Base-by-base conservation (phyloP, 169 alveolate species). In the Eimeria nieschulzi region DNA sequence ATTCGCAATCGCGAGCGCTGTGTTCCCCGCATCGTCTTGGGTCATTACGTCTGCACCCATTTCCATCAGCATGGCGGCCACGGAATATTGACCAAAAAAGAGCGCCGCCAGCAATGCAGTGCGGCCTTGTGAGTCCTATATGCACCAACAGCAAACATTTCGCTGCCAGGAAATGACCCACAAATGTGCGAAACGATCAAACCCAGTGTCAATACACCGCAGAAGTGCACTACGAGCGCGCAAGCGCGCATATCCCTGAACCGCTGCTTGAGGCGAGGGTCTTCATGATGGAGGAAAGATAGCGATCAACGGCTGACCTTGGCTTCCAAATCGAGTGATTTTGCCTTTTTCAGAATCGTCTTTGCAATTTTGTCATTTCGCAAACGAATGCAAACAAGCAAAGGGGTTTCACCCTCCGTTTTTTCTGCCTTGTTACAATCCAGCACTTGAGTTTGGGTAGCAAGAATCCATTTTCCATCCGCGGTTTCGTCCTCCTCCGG, bases 381-480 rank as follows among this genome's bases (percentile, higher is more conserved):
- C 78, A 97, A 90, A 3, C 97, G 94, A 66, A 96, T 96, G 59
- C 96, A 93, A n/a, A 96, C 94, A 96, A 96, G 96, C 51, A 96
- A 90, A 39, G 98, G 97, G 54, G 97, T 94, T 83, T 96, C 98
- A 19, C 97, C 97, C 87, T 93, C 93, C 9, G 94, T 86, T 78
- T 93, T 91, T 72, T 95, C 97, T 66, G 93, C 94, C 15, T 93
- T 83, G 84, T 96, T 95, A 26, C 95, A 91, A 78, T 95, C 93
- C 61, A 96, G 96, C 33, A 82, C 90, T 82, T 82, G 90, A 59
- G 93, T 78, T 71, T 76, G 92, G 64, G 91, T 54, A 92, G 83
- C 79, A 95, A 73, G 26, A 94, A 83, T 76, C 92, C 92, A 87
- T 15, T 63, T 82, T 7, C 90, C 90, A 19, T 82, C 90, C 13